phyloP scores from a whole-genome alignment of 805 yeast genomes.

The Blastobotrys terrestris region DNA sequence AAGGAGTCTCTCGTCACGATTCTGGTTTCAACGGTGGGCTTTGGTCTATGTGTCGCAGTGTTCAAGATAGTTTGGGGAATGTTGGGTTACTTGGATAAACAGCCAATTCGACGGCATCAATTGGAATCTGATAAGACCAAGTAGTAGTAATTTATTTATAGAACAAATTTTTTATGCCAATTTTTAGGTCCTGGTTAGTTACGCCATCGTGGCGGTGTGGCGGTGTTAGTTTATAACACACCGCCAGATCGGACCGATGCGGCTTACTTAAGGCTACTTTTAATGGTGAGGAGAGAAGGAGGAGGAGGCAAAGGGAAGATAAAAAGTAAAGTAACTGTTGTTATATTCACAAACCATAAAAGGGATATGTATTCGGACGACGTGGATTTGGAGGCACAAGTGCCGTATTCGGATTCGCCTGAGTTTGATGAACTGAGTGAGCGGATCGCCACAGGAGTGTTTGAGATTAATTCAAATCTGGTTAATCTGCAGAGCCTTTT shows the following conservation, averaged over 20 bases:
- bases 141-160: too few relatives aligned
- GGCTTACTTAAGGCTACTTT: too few relatives aligned
- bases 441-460: conserved; percentile 39
- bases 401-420: conserved; percentile 39
- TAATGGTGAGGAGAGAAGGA: too few relatives aligned
- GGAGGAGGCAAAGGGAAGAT: too few relatives aligned
- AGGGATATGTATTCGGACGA: conserved; percentile 20
- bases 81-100: not conserved
- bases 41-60: not conserved
- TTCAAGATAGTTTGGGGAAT: not conserved
- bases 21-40: not conserved
- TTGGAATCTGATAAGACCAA: not conserved
- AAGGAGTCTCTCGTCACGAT: not conserved
- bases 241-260: too few relatives aligned
- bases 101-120: not conserved
- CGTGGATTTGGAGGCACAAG: conserved; percentile 26
- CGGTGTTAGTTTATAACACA: too few relatives aligned
- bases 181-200: too few relatives aligned
- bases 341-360: too few relatives aligned
- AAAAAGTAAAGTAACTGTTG: too few relatives aligned
- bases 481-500: conserved; percentile 45
- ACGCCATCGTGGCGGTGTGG: too few relatives aligned
- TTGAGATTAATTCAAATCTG: conserved; percentile 49
- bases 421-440: conserved; percentile 46
- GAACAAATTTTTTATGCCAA: not conserved